phyloP scores from a whole-genome alignment of 1,284 basidiomycete genomes.

The Heterobasidion annosum region DNA sequence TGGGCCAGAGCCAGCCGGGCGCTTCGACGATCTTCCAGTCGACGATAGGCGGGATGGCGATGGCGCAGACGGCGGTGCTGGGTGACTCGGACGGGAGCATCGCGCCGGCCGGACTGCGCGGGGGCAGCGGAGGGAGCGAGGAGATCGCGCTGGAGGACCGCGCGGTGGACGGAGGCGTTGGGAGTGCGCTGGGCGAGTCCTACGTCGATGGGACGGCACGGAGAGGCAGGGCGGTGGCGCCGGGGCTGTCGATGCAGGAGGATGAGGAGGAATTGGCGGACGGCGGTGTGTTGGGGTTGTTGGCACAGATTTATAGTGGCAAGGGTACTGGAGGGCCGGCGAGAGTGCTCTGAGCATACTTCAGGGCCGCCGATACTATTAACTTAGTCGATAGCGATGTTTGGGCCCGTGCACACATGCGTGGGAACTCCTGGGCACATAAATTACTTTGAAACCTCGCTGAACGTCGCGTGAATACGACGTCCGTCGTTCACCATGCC shows the following conservation, averaged over 20 bases:
- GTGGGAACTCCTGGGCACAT: no score
- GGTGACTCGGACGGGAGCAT: conserved; percentile 63
- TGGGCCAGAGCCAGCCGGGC: conserved; percentile 14
- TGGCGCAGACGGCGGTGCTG: conserved; percentile 59
- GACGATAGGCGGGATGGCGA: conserved; percentile 29
- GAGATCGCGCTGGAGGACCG: conserved; percentile 37
- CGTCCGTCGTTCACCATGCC: no score
- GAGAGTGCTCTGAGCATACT: not conserved
- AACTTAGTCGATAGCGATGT: no score
- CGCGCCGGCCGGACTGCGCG: conserved; percentile 13
- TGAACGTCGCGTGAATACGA: no score
- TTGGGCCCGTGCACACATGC: no score
- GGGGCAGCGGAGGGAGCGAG: conserved; percentile 10
- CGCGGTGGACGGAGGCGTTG: conserved; percentile 43
- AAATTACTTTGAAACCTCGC: no score
- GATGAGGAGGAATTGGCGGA: conserved; percentile 52
- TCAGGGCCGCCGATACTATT: no score
- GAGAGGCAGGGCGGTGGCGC: conserved; percentile 18
- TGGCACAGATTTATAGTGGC: conserved; percentile 69
- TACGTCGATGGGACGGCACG: conserved; percentile 47
- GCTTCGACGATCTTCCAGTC: conserved; percentile 9
- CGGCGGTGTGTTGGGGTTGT: conserved; percentile 62
- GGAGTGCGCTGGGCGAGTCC: conserved; percentile 55
- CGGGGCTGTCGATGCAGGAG: conserved; percentile 36
- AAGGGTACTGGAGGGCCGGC: conserved; percentile 18